Evolutionary conservation across 1,284 basidiomycete genomes (phyloP).

Genomic region (Mycena sp.): DNA sequence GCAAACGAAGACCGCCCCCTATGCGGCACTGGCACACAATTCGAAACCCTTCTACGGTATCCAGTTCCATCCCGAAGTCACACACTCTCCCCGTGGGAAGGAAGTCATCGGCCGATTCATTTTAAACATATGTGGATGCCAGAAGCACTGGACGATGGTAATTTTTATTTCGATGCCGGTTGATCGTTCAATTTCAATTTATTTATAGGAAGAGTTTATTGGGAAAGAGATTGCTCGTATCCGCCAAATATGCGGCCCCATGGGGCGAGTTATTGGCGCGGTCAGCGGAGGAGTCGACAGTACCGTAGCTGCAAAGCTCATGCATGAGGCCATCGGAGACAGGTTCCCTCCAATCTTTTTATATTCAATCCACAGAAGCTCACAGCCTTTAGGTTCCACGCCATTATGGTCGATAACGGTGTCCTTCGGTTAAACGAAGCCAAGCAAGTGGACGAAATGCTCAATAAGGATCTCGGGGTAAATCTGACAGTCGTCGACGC

Average conservation of each 20-base stretch:
- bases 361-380: slow-evolving; percentile 1
- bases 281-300: slow-evolving; percentile 99
- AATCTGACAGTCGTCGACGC: slow-evolving; percentile 97
- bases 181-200: slow-evolving; percentile 14
- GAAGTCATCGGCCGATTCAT: slow-evolving; percentile 94
- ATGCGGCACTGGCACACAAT: slow-evolving; percentile 93
- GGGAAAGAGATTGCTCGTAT: slow-evolving; percentile 97
- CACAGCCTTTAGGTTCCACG: slow-evolving; percentile 83
- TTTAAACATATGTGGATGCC: slow-evolving; percentile 86
- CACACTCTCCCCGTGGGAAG: slow-evolving; percentile 91
- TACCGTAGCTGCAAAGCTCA: slow-evolving; percentile 97
- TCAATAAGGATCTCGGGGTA: slow-evolving; percentile 93
- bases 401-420: slow-evolving; percentile 99
- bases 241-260: slow-evolving; percentile 93
- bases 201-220: slow-evolving; percentile 90
- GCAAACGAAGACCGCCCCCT: slow-evolving; percentile 89
- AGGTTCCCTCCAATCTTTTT: slow-evolving; percentile 57
- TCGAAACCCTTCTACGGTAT: slow-evolving; percentile 94
- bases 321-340: slow-evolving; percentile 99
- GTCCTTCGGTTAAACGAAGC: slow-evolving; percentile 95
- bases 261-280: slow-evolving; percentile 96
- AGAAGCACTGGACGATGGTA: slow-evolving; percentile 95
- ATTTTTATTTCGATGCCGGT: not conserved
- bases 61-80: slow-evolving; percentile 99
- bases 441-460: slow-evolving; percentile 94